Conservation (phyloP, 2,329 filamentous ascomycete species). For the Hymenoscyphus repandus region DNA sequence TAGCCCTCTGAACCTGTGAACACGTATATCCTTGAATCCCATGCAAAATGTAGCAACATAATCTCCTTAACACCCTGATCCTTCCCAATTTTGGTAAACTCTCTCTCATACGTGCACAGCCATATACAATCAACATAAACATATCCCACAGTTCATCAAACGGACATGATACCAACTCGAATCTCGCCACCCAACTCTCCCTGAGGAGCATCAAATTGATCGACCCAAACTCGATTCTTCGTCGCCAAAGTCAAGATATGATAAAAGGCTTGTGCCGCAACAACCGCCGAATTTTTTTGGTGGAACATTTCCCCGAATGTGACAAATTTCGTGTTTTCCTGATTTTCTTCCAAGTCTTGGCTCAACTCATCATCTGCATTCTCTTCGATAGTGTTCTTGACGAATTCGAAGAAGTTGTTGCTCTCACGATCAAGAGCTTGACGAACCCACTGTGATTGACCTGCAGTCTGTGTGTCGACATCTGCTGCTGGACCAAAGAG, state of each 20-base stretch:
- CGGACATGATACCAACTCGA: conserved; percentile 19
- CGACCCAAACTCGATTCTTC: conserved; percentile 56
- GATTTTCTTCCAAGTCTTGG: too few relatives aligned
- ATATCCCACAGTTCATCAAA: too few relatives aligned
- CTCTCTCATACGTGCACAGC: too few relatives aligned
- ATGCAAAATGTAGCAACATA: too few relatives aligned
- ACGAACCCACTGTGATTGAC: conserved; percentile 42
- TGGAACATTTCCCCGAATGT: conserved; percentile 66
- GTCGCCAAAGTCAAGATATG: conserved; percentile 68
- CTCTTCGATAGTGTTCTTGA: conserved; percentile 42
- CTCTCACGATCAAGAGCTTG: conserved; percentile 53
- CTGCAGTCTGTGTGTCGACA: conserved; percentile 45
- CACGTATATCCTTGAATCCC: neutral
- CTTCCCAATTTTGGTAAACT: too few relatives aligned
- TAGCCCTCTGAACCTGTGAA: too few relatives aligned
- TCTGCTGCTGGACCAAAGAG: conserved; percentile 34
- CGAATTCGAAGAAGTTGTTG: conserved; percentile 57
- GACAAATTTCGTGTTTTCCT: conserved; percentile 36
- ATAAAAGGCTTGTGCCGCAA: conserved; percentile 71
- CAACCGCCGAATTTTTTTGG: conserved; percentile 46
- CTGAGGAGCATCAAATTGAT: conserved; percentile 41
- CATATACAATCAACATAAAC: too few relatives aligned
- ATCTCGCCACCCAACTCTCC: conserved; percentile 22
- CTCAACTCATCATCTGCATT: conserved; percentile 25
- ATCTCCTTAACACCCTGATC: too few relatives aligned